Conservation (phyloP, 164 flowering plant genomes). For the Stephania yunnanensis region DNA sequence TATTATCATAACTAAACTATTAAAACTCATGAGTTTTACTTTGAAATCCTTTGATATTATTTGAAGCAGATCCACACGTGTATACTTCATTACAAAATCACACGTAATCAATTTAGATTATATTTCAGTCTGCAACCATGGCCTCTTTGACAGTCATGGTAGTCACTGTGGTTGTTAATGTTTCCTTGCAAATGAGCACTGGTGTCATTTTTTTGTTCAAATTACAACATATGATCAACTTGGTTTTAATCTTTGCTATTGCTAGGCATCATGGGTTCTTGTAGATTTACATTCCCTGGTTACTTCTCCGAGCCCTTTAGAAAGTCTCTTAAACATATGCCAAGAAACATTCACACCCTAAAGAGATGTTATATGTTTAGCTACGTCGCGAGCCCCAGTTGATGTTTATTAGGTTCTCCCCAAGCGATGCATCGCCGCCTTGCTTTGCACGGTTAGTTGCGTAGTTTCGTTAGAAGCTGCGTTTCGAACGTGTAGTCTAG, state of each 20-base stretch:
- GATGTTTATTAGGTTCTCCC: no score
- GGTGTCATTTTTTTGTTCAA: slow-evolving; percentile 8
- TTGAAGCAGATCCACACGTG: no score
- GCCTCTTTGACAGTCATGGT: slow-evolving; percentile 9
- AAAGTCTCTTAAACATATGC: background rate
- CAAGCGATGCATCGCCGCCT: background rate
- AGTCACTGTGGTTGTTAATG: slow-evolving; percentile 7
- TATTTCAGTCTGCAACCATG: background rate
- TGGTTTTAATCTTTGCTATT: background rate
- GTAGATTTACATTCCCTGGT: background rate
- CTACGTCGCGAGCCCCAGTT: background rate
- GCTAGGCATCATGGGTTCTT: background rate
- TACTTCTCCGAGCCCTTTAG: no score
- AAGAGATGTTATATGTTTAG: background rate
- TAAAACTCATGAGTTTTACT: no score
- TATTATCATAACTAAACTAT: no score
- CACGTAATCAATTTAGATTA: no score
- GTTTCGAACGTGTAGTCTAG: no score
- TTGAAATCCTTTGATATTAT: no score
- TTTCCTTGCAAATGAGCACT: slow-evolving; percentile 7
- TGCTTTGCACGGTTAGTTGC: background rate
- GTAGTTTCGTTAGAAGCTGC: background rate
- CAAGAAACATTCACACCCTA: background rate
- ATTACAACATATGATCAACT: slow-evolving; percentile 6
- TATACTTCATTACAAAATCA: no score